Conservation (phyloP, 352 stramenopile genomes). For the Globisporangium solare region DNA sequence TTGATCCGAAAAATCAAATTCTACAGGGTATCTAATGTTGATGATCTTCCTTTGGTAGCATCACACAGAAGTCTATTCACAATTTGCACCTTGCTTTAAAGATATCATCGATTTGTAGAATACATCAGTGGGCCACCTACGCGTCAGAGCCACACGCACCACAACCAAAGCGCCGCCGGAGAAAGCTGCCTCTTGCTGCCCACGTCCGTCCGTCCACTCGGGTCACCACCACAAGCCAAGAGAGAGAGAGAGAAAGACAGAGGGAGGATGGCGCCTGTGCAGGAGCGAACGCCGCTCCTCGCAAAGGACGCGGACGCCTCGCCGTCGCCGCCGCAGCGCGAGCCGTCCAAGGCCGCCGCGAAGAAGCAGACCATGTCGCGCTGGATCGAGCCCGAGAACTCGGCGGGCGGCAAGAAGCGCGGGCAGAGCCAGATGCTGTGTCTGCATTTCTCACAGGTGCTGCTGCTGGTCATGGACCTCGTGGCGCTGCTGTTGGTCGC, state of each 20-base stretch:
- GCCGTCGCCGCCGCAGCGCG: neutral
- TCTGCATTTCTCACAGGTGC: constrained; percentile 14
- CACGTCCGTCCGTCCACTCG: neutral
- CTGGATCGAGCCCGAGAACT: constrained; percentile 14
- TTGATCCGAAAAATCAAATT: too few relatives aligned
- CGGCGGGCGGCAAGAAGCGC: constrained; percentile 10
- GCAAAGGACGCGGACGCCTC: neutral
- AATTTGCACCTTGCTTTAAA: too few relatives aligned
- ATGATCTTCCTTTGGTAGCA: too few relatives aligned
- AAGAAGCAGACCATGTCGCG: constrained; percentile 20
- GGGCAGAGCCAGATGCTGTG: constrained; percentile 15
- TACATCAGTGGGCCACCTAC: neutral
- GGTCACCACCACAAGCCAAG: neutral
- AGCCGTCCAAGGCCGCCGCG: constrained; percentile 1
- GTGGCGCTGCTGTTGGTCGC: constrained; percentile 44
- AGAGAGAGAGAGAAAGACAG: neutral
- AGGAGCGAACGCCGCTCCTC: constrained; percentile 14
- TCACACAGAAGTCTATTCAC: too few relatives aligned
- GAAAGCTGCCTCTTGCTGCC: too few relatives aligned
- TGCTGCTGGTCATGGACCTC: constrained; percentile 19
- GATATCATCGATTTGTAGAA: too few relatives aligned
- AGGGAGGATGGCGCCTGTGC: constrained; percentile 4
- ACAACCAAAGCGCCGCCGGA: too few relatives aligned
- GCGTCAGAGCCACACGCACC: neutral
- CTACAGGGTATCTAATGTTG: too few relatives aligned